Percentiles rank a stretch among this genome's conserved stretches.
Conservation (phyloP, 805 yeast species). For the Suhomyces tanzawaensis region DNA sequence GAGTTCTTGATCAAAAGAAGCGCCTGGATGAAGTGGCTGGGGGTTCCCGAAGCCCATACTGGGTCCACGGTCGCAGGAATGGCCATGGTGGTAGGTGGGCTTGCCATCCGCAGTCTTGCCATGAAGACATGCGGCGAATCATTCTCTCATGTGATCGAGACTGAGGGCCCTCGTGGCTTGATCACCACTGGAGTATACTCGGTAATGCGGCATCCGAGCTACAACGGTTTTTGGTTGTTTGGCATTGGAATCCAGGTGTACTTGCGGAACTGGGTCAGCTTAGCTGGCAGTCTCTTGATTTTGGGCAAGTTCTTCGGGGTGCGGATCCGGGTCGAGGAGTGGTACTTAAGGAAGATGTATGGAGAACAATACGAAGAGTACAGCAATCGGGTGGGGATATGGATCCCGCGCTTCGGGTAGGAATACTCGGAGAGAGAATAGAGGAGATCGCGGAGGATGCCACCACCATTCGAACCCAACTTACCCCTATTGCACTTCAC, state of each 20-base stretch:
- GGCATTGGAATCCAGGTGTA: slow-evolving; percentile 31
- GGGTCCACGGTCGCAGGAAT: slow-evolving; percentile 12
- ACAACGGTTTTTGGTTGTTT: slow-evolving; percentile 35
- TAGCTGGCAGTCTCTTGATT: slow-evolving; percentile 15
- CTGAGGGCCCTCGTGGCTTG: slow-evolving; percentile 15
- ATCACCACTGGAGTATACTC: slow-evolving; percentile 34
- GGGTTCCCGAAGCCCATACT: neutral
- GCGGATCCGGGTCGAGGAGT: slow-evolving; percentile 37
- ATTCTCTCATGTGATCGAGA: slow-evolving; percentile 33
- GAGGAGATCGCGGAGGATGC: no score
- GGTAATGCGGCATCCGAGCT: slow-evolving; percentile 37
- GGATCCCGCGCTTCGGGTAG: slow-evolving; percentile 27
- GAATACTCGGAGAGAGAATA: no score
- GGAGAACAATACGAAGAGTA: slow-evolving; percentile 30
- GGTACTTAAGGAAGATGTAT: slow-evolving; percentile 24
- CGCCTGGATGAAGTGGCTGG: neutral
- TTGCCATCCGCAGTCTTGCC: slow-evolving; percentile 25
- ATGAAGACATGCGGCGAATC: slow-evolving; percentile 35
- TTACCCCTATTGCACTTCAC: no score
- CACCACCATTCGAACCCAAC: no score
- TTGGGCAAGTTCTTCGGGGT: slow-evolving; percentile 25
- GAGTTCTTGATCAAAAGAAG: slow-evolving; percentile 19
- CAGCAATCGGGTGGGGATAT: slow-evolving; percentile 18
- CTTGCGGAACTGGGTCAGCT: slow-evolving; percentile 21
- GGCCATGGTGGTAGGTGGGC: slow-evolving; percentile 20